These are phyloP conservation scores for Venturia aucupariae DNA, from an alignment of 2,329 filamentous ascomycete species.

Conservation along the genomic window DNA sequence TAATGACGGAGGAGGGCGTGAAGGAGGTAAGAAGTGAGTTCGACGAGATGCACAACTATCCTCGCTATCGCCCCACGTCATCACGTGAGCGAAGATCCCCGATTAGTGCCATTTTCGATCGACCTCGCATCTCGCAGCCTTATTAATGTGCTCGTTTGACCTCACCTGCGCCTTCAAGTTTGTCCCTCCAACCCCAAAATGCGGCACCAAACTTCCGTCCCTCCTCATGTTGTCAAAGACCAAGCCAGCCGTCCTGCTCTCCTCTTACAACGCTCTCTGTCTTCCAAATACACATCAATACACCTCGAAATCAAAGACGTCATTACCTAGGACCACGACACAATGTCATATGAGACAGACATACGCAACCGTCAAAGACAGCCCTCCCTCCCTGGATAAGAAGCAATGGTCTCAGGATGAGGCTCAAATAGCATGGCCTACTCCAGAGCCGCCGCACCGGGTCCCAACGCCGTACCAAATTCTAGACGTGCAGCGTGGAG, in stretches of 20 bases:
- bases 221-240: conserved; percentile 28
- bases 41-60: no score
- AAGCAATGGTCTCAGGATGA: background rate
- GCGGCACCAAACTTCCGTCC: background rate
- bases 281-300: conserved; percentile 17
- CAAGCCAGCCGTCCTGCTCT: conserved; percentile 25
- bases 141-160: background rate
- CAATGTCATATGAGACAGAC: conserved; percentile 18
- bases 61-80: no score
- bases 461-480: conserved; percentile 83
- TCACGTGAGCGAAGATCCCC: background rate
- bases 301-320: conserved; percentile 28
- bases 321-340: conserved; percentile 26
- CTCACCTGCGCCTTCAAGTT: no score
- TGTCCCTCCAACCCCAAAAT: conserved; percentile 7
- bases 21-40: no score
- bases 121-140: background rate
- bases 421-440: conserved; percentile 1
- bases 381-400: conserved; percentile 1
- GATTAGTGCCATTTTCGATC: background rate
- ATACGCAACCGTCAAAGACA: conserved; percentile 24
- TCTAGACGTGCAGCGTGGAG: conserved; percentile 52
- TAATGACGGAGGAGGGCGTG: background rate
- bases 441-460: conserved; percentile 4
- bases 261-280: conserved; percentile 22